Conservation (phyloP, 108 stramenopile genomes). For the Fragilaria crotonensis region DNA sequence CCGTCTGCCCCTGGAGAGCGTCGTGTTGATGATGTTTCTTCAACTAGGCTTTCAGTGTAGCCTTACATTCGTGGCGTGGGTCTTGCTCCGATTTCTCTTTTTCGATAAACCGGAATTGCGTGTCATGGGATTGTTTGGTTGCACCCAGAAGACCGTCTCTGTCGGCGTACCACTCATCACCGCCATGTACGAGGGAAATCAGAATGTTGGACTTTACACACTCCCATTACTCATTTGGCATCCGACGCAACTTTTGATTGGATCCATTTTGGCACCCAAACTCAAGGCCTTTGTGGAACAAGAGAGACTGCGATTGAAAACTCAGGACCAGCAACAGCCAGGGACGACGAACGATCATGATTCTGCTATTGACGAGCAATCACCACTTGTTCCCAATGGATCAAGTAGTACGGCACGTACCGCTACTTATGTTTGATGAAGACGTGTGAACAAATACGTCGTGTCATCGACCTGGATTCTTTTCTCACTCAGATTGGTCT, state of each 20-base stretch:
- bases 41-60: conserved; percentile 24
- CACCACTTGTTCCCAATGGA: no score
- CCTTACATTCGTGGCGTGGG: conserved; percentile 45
- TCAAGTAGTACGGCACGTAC: no score
- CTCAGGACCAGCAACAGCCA: no score
- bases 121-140: conserved; percentile 62
- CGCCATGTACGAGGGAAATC: conserved; percentile 46
- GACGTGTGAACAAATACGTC: no score
- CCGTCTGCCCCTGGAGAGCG: conserved; percentile 17
- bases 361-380: no score
- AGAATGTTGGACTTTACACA: conserved; percentile 43
- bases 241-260: conserved; percentile 58
- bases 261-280: conserved; percentile 35
- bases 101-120: conserved; percentile 29
- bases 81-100: conserved; percentile 28
- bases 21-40: conserved; percentile 44
- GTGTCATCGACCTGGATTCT: no score
- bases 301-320: conserved; percentile 19
- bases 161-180: conserved; percentile 68
- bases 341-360: no score
- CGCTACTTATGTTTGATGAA: no score
- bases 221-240: conserved; percentile 70
- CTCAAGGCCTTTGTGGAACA: conserved; percentile 36
- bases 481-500: no score
- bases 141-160: conserved; percentile 62